Conservation (phyloP, 129 eudicot genomes). For the Arctium minus region DNA sequence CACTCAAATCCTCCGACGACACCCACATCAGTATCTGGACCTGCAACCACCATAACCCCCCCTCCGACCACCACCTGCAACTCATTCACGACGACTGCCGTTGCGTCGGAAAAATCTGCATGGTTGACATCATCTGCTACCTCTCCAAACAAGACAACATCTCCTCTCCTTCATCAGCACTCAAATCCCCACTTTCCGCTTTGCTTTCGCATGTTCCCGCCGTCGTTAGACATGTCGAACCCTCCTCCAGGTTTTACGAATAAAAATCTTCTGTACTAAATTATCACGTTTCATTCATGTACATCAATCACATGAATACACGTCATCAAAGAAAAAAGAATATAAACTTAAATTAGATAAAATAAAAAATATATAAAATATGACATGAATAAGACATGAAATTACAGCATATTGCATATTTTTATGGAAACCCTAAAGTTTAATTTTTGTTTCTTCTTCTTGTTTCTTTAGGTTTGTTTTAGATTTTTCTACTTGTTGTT, state of each 20-base stretch:
- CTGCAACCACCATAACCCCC: slow-evolving; percentile 38
- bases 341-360: too few relatives aligned
- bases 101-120: slow-evolving; percentile 63
- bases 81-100: slow-evolving; percentile 24
- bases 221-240: slow-evolving; percentile 49
- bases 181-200: slow-evolving; percentile 57
- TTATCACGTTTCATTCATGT: too few relatives aligned
- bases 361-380: too few relatives aligned
- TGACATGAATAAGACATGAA: too few relatives aligned
- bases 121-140: slow-evolving; percentile 74
- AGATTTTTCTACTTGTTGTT: slow-evolving; percentile 23
- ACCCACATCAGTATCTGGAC: slow-evolving; percentile 64
- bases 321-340: too few relatives aligned
- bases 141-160: slow-evolving; percentile 54
- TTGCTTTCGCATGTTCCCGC: slow-evolving; percentile 40
- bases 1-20: slow-evolving; percentile 57
- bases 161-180: slow-evolving; percentile 45
- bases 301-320: too few relatives aligned
- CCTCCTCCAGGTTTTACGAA: slow-evolving; percentile 53
- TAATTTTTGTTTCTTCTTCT: background rate
- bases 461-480: background rate
- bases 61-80: background rate
- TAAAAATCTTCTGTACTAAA: too few relatives aligned
- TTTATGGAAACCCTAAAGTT: background rate
- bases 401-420: too few relatives aligned